A percentile compares a stretch with the other conserved stretches of the same genome.
Evolutionary conservation across 257 asterid species (phyloP).

Genomic region (Capsicum chinense): DNA sequence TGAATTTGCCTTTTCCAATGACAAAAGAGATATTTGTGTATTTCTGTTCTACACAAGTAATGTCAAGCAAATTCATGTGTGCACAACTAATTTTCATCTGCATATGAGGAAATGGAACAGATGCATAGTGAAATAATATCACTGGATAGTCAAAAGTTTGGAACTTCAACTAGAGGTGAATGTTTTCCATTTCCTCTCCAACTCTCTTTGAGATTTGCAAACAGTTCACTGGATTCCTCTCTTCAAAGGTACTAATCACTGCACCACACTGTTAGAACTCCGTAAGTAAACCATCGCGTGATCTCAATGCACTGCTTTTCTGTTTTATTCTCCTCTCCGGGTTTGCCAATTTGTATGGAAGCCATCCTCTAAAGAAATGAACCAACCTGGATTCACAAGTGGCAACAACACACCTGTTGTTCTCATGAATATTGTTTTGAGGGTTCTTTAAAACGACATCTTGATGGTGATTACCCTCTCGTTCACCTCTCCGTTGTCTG

Average conservation of each 20-base stretch:
- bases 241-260: slow-evolving; percentile 31
- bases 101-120: neutral
- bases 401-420: slow-evolving; percentile 35
- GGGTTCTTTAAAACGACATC: neutral
- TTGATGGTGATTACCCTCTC: slow-evolving; percentile 31
- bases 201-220: slow-evolving; percentile 40
- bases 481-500: slow-evolving; percentile 10
- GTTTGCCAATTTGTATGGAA: slow-evolving; percentile 54
- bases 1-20: neutral
- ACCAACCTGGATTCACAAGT: slow-evolving; percentile 46
- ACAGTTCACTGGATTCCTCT: slow-evolving; percentile 16
- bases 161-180: neutral
- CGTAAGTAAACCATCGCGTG: slow-evolving; percentile 30
- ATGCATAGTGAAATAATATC: neutral
- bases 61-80: neutral
- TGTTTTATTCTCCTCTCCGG: slow-evolving; percentile 40
- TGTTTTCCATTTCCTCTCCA: slow-evolving; percentile 3
- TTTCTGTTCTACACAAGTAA: neutral
- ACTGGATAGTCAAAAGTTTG: neutral
- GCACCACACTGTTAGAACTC: slow-evolving; percentile 46
- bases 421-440: slow-evolving; percentile 28
- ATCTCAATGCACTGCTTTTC: slow-evolving; percentile 37
- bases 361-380: slow-evolving; percentile 58
- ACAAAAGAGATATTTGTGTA: neutral
- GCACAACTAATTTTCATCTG: neutral